Conservation (phyloP, 495 filamentous ascomycete species). For the Penicillium ochrochloron region DNA sequence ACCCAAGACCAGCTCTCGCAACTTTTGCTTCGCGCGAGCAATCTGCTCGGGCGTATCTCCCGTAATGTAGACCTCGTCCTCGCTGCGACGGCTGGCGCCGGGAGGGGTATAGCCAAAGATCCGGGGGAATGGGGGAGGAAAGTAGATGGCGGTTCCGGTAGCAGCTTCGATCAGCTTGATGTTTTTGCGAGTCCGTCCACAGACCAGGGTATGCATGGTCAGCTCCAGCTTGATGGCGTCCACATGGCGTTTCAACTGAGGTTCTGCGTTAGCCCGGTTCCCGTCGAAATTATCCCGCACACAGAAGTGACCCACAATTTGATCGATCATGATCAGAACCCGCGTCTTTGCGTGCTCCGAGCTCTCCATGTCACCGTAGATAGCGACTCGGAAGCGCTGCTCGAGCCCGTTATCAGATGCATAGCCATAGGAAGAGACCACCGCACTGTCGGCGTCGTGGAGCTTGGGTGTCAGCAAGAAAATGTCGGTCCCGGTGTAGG, state of each 20-base stretch:
- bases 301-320: constrained; percentile 71
- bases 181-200: constrained; percentile 90
- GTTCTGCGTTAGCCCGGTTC: constrained; percentile 35
- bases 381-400: constrained; percentile 84
- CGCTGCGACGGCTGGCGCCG: constrained; percentile 75
- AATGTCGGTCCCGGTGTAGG: constrained; percentile 90
- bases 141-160: constrained; percentile 95
- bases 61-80: constrained; percentile 92
- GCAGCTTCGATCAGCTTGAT: constrained; percentile 95
- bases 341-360: constrained; percentile 96
- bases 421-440: constrained; percentile 66
- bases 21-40: constrained; percentile 80
- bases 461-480: constrained; percentile 86
- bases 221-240: constrained; percentile 82
- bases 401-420: constrained; percentile 69
- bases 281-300: neutral
- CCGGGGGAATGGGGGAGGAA: constrained; percentile 88
- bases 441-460: constrained; percentile 55
- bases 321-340: constrained; percentile 95
- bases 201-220: constrained; percentile 85
- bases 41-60: constrained; percentile 82
- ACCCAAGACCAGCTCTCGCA: constrained; percentile 78
- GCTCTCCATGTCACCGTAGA: constrained; percentile 94
- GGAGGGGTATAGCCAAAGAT: constrained; percentile 87
- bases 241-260: constrained; percentile 81